These are phyloP conservation scores for Mesembryanthemum crystallinum DNA, from an alignment of 148 eudicot species.

Conservation along the genomic window DNA sequence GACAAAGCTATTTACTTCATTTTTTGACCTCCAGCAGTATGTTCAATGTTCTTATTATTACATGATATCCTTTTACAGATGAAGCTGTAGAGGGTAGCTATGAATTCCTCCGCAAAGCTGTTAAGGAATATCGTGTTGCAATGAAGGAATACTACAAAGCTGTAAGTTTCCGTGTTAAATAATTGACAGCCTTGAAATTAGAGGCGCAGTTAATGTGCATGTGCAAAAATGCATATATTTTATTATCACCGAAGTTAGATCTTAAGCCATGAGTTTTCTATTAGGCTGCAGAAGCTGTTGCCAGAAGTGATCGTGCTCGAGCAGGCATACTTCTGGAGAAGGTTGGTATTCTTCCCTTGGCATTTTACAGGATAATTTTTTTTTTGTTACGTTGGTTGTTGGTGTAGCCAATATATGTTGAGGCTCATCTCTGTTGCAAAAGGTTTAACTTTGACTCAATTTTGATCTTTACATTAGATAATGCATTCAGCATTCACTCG, in stretches of 20 bases:
- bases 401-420: not conserved
- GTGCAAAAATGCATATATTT: not conserved
- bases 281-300: slow-evolving; percentile 46
- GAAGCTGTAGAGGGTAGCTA: slow-evolving; percentile 32
- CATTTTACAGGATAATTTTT: not conserved
- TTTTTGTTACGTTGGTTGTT: no score
- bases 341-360: slow-evolving; percentile 24
- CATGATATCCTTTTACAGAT: slow-evolving; percentile 7
- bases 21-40: no score
- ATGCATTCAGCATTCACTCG: not conserved
- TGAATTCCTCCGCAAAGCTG: slow-evolving; percentile 40
- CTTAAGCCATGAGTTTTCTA: slow-evolving; percentile 13
- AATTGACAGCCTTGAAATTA: not conserved
- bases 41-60: not conserved
- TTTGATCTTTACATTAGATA: not conserved
- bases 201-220: not conserved
- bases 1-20: no score
- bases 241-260: not conserved
- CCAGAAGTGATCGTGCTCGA: slow-evolving; percentile 33
- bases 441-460: no score
- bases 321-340: slow-evolving; percentile 33
- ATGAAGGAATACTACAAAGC: slow-evolving; percentile 43
- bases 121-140: slow-evolving; percentile 40
- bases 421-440: no score
- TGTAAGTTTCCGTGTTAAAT: slow-evolving; percentile 37